These are phyloP conservation scores for Quercus tomentella DNA, from an alignment of 331 rosid genomes.

Conservation along the genomic window DNA sequence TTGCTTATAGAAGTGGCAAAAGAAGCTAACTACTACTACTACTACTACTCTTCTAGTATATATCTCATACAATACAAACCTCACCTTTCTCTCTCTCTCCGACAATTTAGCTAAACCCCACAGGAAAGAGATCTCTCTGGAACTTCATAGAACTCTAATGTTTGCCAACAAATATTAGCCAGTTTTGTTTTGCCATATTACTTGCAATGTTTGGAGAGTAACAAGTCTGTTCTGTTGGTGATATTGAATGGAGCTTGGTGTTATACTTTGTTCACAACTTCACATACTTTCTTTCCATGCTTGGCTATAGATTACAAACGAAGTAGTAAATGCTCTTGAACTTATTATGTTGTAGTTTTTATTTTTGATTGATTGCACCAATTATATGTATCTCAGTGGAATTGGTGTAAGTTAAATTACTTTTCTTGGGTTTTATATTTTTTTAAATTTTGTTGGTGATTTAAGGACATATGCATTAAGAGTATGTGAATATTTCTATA, in stretches of 20 bases:
- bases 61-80: slow-evolving; percentile 37
- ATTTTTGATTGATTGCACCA: slow-evolving; percentile 9
- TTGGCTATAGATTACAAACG: slow-evolving; percentile 1
- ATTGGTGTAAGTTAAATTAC: not conserved
- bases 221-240: not conserved
- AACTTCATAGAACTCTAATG: slow-evolving; percentile 28
- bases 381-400: not conserved
- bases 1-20: slow-evolving; percentile 72
- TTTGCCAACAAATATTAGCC: slow-evolving; percentile 22
- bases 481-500: not conserved
- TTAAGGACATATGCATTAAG: not conserved
- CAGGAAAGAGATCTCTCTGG: slow-evolving; percentile 70
- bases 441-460: slow-evolving; percentile 5
- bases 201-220: slow-evolving; percentile 15
- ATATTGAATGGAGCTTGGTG: not conserved
- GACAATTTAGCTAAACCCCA: slow-evolving; percentile 31
- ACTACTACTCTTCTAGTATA: not conserved
- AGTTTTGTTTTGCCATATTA: slow-evolving; percentile 16
- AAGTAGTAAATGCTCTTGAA: slow-evolving; percentile 20
- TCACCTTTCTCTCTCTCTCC: slow-evolving; percentile 23
- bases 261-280: slow-evolving; percentile 4
- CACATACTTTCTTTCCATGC: not conserved
- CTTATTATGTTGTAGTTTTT: slow-evolving; percentile 22
- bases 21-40: slow-evolving; percentile 29
- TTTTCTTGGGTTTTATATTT: not conserved